These are phyloP conservation scores for Amanita exitialis DNA, from an alignment of 768 basidiomycete species.

Conservation along the genomic window DNA sequence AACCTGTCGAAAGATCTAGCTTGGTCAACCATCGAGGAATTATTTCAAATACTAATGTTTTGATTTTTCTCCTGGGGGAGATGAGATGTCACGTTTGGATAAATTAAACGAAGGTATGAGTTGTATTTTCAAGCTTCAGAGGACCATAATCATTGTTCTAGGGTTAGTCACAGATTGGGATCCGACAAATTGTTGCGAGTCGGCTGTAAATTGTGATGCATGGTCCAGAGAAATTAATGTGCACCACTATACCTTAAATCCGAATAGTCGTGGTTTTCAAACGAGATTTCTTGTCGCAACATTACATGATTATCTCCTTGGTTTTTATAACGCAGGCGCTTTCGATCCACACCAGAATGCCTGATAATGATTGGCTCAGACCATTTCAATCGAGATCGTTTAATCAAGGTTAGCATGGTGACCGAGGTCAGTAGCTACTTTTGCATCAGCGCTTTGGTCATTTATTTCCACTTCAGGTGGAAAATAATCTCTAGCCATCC, in stretches of 20 bases:
- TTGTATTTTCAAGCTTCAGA: neutral
- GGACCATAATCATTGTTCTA: conserved; percentile 28
- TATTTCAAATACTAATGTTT: conserved; percentile 44
- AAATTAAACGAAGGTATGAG: conserved; percentile 25
- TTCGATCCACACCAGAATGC: neutral
- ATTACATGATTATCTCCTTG: neutral
- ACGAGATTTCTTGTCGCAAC: neutral
- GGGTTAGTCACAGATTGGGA: conserved; percentile 36
- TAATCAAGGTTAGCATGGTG: neutral
- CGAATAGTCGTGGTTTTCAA: neutral
- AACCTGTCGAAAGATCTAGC: neutral
- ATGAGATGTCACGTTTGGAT: conserved; percentile 43
- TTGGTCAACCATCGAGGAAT: conserved; percentile 43
- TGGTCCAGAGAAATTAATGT: neutral
- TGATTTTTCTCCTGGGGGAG: conserved; percentile 39
- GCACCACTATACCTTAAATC: neutral
- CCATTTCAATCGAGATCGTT: neutral
- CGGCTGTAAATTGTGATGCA: neutral
- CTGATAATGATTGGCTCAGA: neutral
- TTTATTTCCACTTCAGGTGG: conserved; percentile 3
- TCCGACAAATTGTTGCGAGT: conserved; percentile 11
- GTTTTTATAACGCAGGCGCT: neutral
- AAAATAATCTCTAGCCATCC: neutral
- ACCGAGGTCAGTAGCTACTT: neutral
- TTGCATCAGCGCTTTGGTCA: neutral